phyloP scores from a whole-genome alignment of 768 basidiomycete genomes.

The Mycena leptocephala region DNA sequence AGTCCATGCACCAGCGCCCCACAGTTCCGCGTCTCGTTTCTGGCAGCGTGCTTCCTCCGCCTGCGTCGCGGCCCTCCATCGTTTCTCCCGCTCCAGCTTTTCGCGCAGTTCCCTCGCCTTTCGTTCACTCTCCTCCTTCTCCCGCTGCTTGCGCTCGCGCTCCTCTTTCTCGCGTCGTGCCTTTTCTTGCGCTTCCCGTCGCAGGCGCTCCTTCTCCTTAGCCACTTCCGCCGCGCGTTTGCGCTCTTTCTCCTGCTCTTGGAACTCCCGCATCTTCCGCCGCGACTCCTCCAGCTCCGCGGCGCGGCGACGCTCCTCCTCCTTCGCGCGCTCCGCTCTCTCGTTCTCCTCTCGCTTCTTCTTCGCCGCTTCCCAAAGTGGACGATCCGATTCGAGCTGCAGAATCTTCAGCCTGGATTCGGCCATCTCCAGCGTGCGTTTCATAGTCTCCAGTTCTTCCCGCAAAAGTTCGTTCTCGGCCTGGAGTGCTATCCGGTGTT shows the following conservation, averaged over 20 bases:
- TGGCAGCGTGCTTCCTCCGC: slow-evolving; percentile 26
- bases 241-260: slow-evolving; percentile 16
- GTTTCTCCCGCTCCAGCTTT: slow-evolving; percentile 12
- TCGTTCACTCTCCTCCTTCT: slow-evolving; percentile 29
- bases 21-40: slow-evolving; percentile 6
- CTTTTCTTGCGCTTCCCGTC: slow-evolving; percentile 21
- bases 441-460: neutral
- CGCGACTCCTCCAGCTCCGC: slow-evolving; percentile 18
- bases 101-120: slow-evolving; percentile 7
- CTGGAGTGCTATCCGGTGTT: neutral
- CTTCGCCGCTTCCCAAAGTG: slow-evolving; percentile 28
- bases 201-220: slow-evolving; percentile 1
- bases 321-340: slow-evolving; percentile 8
- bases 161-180: slow-evolving; percentile 20
- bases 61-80: slow-evolving; percentile 8
- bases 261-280: slow-evolving; percentile 25
- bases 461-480: neutral
- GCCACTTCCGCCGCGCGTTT: slow-evolving; percentile 7
- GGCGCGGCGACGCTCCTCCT: slow-evolving; percentile 12
- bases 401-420: slow-evolving; percentile 30
- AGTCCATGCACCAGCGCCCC: slow-evolving; percentile 19
- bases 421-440: slow-evolving; percentile 17
- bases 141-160: slow-evolving; percentile 5
- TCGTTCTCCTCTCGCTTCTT: slow-evolving; percentile 20
- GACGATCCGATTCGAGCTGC: slow-evolving; percentile 29